Evolutionary conservation across 2,329 filamentous ascomycete species (phyloP), one percentile per base, ranked within the genome.

Genomic region (Colletotrichum sp.): DNA sequence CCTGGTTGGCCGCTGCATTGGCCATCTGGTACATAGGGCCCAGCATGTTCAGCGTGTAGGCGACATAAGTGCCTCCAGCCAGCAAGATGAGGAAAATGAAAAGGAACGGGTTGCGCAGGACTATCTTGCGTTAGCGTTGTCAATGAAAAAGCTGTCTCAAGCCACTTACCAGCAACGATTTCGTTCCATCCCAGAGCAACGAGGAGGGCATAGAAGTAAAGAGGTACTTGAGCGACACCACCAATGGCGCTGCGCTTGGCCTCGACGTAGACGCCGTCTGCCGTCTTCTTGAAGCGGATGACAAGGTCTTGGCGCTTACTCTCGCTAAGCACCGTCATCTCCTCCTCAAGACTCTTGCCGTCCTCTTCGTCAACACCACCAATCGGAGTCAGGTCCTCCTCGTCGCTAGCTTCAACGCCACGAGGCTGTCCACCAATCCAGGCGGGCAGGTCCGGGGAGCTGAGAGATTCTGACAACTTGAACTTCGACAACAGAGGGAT

Each of bases 161-260:
- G n/a, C 13, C 52, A 83, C 94, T 90, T 90, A 98, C 96, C 95
- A 82, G 96, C 95, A 79, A 98, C 88, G 78, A 99, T 96, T 86
- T 99, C 97, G 85, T 99, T 99, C 97, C 97, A 99, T n/a, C 97
- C 97, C 65, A 99, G 89, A 26, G 95, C 95, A 78, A 99, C 88
- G 72, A 99, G 89, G 72, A 99, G 85, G 57, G 92, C 95, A 81
- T 98, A 99, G 85, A 99, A 98, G 86, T 98, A 99, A 77, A 98
- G 87, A 8, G 97, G 97, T 66, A 99, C 93, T 85, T 98, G 96
- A 6, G 96, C 95, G 80, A 99, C 95, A 73, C 96, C 96, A 71
- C 97, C 97, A 83, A 99, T 98, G 57, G 97, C 97, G 83, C 96
- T 96, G 75, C 97, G 92, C 90, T 99, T 99, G 66, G 97, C 97